Conservation (phyloP, 805 yeast species). For the Cyberlindnera samutprakarnensis region DNA sequence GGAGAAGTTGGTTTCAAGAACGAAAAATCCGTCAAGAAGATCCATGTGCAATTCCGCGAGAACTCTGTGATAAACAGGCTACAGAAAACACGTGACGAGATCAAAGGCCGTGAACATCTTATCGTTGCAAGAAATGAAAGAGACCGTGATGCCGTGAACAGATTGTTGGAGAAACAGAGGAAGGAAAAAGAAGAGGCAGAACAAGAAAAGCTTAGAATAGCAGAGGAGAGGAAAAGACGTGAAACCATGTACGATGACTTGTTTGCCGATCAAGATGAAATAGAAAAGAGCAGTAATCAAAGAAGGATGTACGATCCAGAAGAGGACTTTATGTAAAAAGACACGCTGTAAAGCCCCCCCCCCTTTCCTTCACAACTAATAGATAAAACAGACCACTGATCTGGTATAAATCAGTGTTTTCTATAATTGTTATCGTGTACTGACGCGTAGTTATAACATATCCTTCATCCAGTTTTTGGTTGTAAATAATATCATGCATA, state of each 20-base stretch:
- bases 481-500: no score
- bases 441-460: no score
- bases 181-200: conserved; percentile 21
- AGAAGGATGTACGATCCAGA: conserved; percentile 45
- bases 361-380: no score
- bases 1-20: conserved; percentile 76
- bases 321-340: conserved; percentile 44
- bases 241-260: conserved; percentile 41
- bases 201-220: conserved; percentile 29
- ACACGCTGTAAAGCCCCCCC: no score
- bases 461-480: no score
- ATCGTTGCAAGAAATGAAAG: conserved; percentile 32
- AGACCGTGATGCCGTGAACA: conserved; percentile 25
- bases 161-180: conserved; percentile 19
- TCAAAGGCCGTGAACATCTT: conserved; percentile 24
- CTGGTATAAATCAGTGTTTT: neutral
- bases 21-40: conserved; percentile 42
- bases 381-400: no score
- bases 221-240: conserved; percentile 30
- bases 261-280: conserved; percentile 35
- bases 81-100: conserved; percentile 56
- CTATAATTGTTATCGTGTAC: no score
- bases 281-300: conserved; percentile 38
- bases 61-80: conserved; percentile 54
- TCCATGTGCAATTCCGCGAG: conserved; percentile 47